Percentiles rank a stretch among this genome's conserved stretches.
Conservation (phyloP, 352 stramenopile genomes). For the Phytophthora multivora region DNA sequence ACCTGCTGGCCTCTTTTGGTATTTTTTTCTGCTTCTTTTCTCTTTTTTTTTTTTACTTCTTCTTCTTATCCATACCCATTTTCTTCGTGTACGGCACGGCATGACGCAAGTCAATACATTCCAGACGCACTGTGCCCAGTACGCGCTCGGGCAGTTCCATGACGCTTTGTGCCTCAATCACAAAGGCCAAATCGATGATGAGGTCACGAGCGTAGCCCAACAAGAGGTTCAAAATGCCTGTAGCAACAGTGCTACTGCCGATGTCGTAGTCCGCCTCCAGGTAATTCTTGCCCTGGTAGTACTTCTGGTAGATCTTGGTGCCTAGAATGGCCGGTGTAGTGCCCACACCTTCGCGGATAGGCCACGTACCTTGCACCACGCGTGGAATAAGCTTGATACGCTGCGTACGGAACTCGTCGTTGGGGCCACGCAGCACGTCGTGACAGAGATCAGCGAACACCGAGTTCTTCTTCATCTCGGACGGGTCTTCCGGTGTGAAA, state of each 20-base stretch:
- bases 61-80: slow-evolving; percentile 35
- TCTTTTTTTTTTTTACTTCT: slow-evolving; percentile 23
- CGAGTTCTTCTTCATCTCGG: slow-evolving; percentile 67
- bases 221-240: slow-evolving; percentile 72
- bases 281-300: slow-evolving; percentile 69
- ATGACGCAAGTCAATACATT: slow-evolving; percentile 66
- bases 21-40: slow-evolving; percentile 1
- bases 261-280: slow-evolving; percentile 86
- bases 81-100: slow-evolving; percentile 48
- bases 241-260: slow-evolving; percentile 72
- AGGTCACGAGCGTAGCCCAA: slow-evolving; percentile 68
- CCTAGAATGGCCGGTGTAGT: slow-evolving; percentile 91
- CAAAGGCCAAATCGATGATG: slow-evolving; percentile 84
- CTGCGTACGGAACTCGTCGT: slow-evolving; percentile 73
- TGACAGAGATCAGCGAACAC: slow-evolving; percentile 73
- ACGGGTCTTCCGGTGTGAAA: slow-evolving; percentile 71
- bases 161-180: slow-evolving; percentile 73
- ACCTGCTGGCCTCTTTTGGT: background rate
- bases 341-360: slow-evolving; percentile 86
- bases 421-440: slow-evolving; percentile 60
- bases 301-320: slow-evolving; percentile 89
- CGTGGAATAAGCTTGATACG: slow-evolving; percentile 92
- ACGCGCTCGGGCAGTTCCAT: slow-evolving; percentile 81
- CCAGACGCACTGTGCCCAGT: slow-evolving; percentile 69
- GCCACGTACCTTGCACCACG: slow-evolving; percentile 90